Percentiles rank a stretch among this genome's conserved stretches.
These are phyloP conservation scores for Coffea canephora DNA, from an alignment of 257 asterid genomes.

Conservation along the genomic window DNA sequence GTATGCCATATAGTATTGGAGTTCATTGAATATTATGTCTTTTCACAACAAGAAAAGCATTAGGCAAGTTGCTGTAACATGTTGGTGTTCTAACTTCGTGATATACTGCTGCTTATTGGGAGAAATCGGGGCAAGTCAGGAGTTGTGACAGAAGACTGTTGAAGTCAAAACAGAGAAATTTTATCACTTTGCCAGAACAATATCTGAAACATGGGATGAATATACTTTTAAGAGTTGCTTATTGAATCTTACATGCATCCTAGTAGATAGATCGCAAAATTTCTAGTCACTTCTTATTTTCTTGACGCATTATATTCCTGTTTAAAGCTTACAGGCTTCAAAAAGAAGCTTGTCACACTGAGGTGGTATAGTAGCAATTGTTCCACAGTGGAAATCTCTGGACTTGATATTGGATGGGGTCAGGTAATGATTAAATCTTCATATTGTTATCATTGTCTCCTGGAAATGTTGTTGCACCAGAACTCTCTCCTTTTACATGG, in stretches of 20 bases:
- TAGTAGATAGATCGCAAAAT: neutral
- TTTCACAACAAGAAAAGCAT: neutral
- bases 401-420: conserved; percentile 99
- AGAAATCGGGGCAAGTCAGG: neutral
- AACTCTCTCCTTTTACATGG: neutral
- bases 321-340: conserved; percentile 78
- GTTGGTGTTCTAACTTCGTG: neutral
- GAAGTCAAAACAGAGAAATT: neutral
- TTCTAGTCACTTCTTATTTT: neutral
- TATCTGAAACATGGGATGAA: neutral
- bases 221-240: neutral
- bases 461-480: conserved; percentile 3
- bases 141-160: neutral
- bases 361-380: conserved; percentile 56
- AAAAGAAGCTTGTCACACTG: conserved; percentile 60
- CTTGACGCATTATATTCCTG: conserved; percentile 19
- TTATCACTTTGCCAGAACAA: neutral
- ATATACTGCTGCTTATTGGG: neutral
- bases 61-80: neutral
- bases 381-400: conserved; percentile 72
- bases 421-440: conserved; percentile 55
- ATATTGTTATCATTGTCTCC: neutral
- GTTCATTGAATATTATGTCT: neutral
- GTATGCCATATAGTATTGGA: neutral
- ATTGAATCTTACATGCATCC: neutral